A percentile compares a stretch with the other conserved stretches of the same genome.
Evolutionary conservation across 2,329 filamentous ascomycete species (phyloP).

Genomic region (Colletotrichum liriopes): DNA sequence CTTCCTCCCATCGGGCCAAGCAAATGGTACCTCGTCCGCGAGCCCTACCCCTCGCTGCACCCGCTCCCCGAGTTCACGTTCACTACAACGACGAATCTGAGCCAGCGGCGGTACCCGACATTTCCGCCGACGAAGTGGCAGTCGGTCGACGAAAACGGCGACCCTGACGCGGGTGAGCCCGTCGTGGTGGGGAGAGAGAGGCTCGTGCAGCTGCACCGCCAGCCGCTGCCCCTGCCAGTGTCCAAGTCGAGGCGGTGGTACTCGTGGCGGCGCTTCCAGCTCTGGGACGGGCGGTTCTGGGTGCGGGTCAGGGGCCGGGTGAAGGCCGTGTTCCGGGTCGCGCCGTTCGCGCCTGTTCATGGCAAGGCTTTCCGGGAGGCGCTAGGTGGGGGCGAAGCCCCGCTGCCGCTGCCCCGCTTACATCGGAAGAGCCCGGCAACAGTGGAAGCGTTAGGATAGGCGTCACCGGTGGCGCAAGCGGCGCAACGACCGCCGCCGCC

Average conservation of each 20-base stretch:
- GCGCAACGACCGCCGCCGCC: not conserved
- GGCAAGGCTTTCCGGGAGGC: slow-evolving; percentile 65
- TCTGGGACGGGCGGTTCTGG: slow-evolving; percentile 77
- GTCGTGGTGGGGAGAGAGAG: not conserved
- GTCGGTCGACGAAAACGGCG: not conserved
- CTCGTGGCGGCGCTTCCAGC: slow-evolving; percentile 52
- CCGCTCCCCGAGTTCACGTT: slow-evolving; percentile 49
- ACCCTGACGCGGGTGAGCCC: not conserved
- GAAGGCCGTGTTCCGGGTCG: slow-evolving; percentile 59
- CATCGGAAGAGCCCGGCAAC: not conserved
- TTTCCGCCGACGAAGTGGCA: slow-evolving; percentile 23
- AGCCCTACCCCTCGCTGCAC: slow-evolving; percentile 60
- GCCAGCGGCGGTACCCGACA: slow-evolving; percentile 3
- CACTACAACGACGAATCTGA: not conserved
- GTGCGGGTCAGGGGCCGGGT: slow-evolving; percentile 63
- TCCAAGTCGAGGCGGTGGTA: slow-evolving; percentile 46
- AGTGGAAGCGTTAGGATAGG: not conserved
- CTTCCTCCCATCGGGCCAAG: slow-evolving; percentile 55
- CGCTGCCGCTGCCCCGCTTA: not conserved
- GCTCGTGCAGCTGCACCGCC: slow-evolving; percentile 19
- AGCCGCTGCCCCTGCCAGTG: not conserved
- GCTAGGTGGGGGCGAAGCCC: slow-evolving; percentile 49
- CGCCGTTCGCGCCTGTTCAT: slow-evolving; percentile 62
- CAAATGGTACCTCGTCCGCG: slow-evolving; percentile 64
- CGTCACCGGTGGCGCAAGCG: not conserved